These are phyloP conservation scores for Dendrocalamus sinicus DNA, from an alignment of 176 grass and related monocot species.

Conservation along the genomic window DNA sequence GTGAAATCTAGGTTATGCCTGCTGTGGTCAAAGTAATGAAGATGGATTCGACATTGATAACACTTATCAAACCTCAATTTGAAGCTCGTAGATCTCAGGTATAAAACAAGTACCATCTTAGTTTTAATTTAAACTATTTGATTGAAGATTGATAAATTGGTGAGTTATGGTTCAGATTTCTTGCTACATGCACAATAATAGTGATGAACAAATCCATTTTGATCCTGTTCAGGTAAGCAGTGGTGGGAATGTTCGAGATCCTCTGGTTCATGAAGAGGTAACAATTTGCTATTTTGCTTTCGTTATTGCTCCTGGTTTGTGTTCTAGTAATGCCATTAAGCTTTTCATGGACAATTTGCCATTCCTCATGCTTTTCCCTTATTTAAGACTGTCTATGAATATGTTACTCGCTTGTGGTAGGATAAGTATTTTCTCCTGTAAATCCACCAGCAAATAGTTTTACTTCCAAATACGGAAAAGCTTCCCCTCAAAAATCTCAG, in stretches of 20 bases:
- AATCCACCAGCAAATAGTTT: neutral
- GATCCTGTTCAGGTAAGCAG: slow-evolving; percentile 69
- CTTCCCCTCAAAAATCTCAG: neutral
- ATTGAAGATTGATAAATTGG: neutral
- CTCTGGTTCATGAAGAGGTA: slow-evolving; percentile 95
- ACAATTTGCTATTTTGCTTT: slow-evolving; percentile 10
- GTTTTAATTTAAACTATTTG: neutral
- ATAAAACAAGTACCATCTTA: slow-evolving; percentile 16
- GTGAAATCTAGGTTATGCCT: slow-evolving; percentile 81
- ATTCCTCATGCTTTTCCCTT: neutral
- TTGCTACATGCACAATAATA: neutral
- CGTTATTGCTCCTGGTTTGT: neutral
- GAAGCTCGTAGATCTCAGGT: slow-evolving; percentile 89
- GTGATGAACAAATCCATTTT: slow-evolving; percentile 1
- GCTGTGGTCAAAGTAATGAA: slow-evolving; percentile 96
- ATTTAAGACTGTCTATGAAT: neutral
- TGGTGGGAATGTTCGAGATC: slow-evolving; percentile 91
- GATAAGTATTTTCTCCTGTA: neutral
- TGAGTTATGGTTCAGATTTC: neutral
- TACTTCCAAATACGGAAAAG: neutral
- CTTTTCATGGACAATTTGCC: neutral
- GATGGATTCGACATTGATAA: slow-evolving; percentile 72
- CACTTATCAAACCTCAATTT: slow-evolving; percentile 94
- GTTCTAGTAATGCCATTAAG: neutral
- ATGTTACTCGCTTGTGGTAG: neutral